Evolutionary conservation across 768 basidiomycete species (phyloP), one percentile per base, ranked within the genome.

Genomic region (Strobilomyces dryophilus): DNA sequence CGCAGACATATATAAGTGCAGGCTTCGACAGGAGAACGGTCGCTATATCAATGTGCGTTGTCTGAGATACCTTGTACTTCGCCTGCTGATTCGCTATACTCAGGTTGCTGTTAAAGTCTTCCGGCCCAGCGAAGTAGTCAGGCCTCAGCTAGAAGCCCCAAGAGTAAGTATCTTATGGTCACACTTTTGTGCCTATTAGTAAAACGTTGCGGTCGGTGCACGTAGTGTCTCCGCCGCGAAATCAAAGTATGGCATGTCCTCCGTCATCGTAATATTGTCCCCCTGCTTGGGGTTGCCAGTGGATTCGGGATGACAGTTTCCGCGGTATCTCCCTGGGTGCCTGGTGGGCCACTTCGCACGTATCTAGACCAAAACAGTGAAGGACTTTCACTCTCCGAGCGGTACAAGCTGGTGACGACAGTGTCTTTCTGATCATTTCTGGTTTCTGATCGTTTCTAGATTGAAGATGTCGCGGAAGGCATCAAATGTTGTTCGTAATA

Each of bases 181-280:
- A 32, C 11, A 11, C 31, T 32, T 32, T 32, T 32, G 11, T 32
- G 31, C 31, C n/a, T n/a, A n/a, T n/a, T n/a, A n/a, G n/a, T n/a
- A n/a, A n/a, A n/a, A n/a, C n/a, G n/a, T n/a, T n/a, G n/a, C n/a
- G n/a, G n/a, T n/a, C n/a, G n/a, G n/a, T n/a, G n/a, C n/a, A 24
- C 20, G 39, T n/a, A 49, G 48, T 8, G 39, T 41, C 40, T 49
- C 14, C 48, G 48, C 20, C 48, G 48, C 29, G 48, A 49, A 21
- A 49, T 49, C 9, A 49, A 49, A 41, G 48, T 41, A 41, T 49
- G 48, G 48, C 48, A 49, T 32, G 18, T 11, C 48, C 39, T 49
- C 21, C 48, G 29, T 32, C 48, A 49, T 41, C 48, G 48, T 11
- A 49, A 49, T 12, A 49, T 49, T 41, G 29, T 49, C 31, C 48